Evolutionary conservation across 2,329 filamentous ascomycete species (phyloP), one percentile per base, ranked within the genome.

Genomic region (Verticillium albo-atrum): DNA sequence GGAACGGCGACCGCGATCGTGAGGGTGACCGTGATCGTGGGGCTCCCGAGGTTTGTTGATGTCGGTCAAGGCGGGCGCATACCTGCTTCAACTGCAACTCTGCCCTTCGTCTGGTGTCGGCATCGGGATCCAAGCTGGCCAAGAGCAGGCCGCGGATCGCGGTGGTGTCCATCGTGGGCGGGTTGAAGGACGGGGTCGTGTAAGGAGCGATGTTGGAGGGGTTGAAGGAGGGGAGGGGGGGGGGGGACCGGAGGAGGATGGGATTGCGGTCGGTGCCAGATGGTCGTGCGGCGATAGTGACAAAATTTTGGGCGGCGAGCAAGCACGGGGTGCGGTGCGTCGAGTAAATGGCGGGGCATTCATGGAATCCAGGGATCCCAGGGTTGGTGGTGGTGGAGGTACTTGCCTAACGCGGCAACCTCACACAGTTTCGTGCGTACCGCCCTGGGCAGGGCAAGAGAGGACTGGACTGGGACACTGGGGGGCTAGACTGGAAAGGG

Each of bases 61-160:
- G 53, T 55, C 27, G 47, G 55, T 30, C 61, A 59, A 28, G 50
- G 26, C 50, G 12, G 50, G 53, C 66, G 70, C 86, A 73, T 81
- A 94, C 91, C 81, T 88, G 83, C 82, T 92, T 93, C 68, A 95
- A 82, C 76, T 94, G 89, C 68, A 89, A 78, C 80, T 95, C 91
- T 73, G 90, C 89, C 75, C 87, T 83, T 72, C 89, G 85, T 76
- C 91, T 85, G 74, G 85, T 85, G 71, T 92, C 89, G 70, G 88
- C 84, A 76, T 92, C 88, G 67, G 87, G 75, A 71, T 89, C 86
- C 74, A 93, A 86, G 67, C 89, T 92, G 72, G 88, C 87, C 73
- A 86, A 83, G 71, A 94, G 89, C 79, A 90, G 88, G 80, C 84
- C 86, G 79, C 90, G 85, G 75, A 94, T 82, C 74, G 84, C 85